Evolutionary conservation across 2,329 filamentous ascomycete species (phyloP), one percentile per base, ranked within the genome.

Genomic region (Hypoxylon rubiginosum): DNA sequence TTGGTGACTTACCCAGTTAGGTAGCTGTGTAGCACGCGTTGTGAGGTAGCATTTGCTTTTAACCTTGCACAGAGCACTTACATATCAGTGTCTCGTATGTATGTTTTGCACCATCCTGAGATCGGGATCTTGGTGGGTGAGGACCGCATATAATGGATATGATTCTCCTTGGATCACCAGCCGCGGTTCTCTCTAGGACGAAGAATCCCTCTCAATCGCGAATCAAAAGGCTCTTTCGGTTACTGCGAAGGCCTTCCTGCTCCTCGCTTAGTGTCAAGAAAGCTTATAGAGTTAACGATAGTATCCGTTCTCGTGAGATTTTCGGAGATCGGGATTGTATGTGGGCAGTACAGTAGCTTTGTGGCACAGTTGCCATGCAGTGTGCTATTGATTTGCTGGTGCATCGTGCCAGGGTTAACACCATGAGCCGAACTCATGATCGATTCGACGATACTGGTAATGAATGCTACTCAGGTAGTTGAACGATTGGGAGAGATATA

Each of bases 21-120:
- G 62, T 56, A 32, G 17, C 13, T 36, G 21, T 41, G 43, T 24
- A 48, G 19, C 15, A 21, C 39, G 57, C 60, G 51, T 58, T n/a
- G 55, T 36, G n/a, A 52, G 36, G 63, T 68, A 56, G 30, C 54
- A 64, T 58, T 30, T 39, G n/a, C 13, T 48, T 26, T 13, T 39
- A 32, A 60, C 52, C 49, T 56, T 58, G 59, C 58, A 63, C 46
- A 10, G 24, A 21, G 34, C 11, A 43, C 45, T 19, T 49, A 28
- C 43, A 51, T 55, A 32, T 49, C 28, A 36, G 32, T 21, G 53
- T 45, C 56, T 17, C 19, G 1, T 21, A 43, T 43, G 39, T 43
- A 17, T 41, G 30, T 58, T 30, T 59, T 48, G 54, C 51, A 59
- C 58, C 61, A 59, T 43, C 53, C 28, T 52, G n/a, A 41, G 8